Percentiles rank a stretch among this genome's conserved stretches.
Conservation (phyloP, 495 filamentous ascomycete species). For the Cercophora scortea region DNA sequence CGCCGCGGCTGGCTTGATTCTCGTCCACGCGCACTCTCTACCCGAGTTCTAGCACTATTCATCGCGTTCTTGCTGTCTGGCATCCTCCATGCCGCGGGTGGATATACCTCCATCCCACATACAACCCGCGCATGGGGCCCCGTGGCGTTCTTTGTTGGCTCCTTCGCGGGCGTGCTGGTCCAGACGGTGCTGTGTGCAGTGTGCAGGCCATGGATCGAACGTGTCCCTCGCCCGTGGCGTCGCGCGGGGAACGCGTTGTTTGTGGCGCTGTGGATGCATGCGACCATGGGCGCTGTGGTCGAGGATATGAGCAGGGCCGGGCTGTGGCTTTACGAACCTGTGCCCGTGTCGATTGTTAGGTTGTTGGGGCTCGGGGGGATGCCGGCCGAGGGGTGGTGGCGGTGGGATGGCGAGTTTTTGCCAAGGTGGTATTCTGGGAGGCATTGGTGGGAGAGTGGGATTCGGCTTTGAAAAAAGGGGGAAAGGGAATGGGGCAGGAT, state of each 20-base stretch:
- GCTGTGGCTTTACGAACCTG: slow-evolving; percentile 59
- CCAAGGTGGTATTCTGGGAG: slow-evolving; percentile 42
- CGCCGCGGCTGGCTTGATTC: not conserved
- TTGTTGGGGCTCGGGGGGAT: slow-evolving; percentile 41
- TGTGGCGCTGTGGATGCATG: slow-evolving; percentile 48
- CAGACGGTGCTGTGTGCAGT: slow-evolving; percentile 26
- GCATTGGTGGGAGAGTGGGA: slow-evolving; percentile 59
- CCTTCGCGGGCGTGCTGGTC: slow-evolving; percentile 46
- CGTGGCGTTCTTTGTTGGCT: slow-evolving; percentile 48
- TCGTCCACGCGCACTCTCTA: not conserved
- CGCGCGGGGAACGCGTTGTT: slow-evolving; percentile 45
- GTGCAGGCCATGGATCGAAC: slow-evolving; percentile 9
- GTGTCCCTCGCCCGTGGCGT: slow-evolving; percentile 29
- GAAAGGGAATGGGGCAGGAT: no score
- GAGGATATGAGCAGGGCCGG: slow-evolving; percentile 58
- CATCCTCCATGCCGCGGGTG: slow-evolving; percentile 51
- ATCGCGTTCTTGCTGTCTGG: slow-evolving; percentile 54
- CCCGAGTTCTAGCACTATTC: not conserved
- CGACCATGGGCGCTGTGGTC: slow-evolving; percentile 42
- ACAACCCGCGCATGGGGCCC: slow-evolving; percentile 30
- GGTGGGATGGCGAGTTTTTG: slow-evolving; percentile 40
- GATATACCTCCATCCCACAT: slow-evolving; percentile 40
- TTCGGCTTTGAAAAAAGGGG: slow-evolving; percentile 28
- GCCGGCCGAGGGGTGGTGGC: slow-evolving; percentile 46
- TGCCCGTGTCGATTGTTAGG: slow-evolving; percentile 56